Conservation (phyloP, 148 eudicot genomes). For the Drosera capensis region DNA sequence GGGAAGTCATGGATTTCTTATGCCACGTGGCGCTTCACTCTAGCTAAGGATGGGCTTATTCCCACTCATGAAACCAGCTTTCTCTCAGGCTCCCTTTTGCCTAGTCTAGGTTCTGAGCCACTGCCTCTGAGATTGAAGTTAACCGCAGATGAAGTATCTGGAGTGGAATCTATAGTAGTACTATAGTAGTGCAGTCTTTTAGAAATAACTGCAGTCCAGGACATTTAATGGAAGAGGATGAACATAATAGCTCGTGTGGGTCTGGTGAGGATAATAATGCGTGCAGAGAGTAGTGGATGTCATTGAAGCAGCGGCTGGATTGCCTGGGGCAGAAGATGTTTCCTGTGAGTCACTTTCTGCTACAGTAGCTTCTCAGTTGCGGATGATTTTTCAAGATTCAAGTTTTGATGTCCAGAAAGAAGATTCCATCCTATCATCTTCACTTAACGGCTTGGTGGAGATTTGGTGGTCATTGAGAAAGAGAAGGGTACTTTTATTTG, state of each 20-base stretch:
- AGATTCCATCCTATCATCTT: conserved; percentile 21
- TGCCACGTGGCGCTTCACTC: conserved; percentile 92
- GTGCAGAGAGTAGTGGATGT: conserved; percentile 41
- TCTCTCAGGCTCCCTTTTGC: conserved; percentile 38
- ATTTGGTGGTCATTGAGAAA: conserved; percentile 86
- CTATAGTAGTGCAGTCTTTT: conserved; percentile 37
- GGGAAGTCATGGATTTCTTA: conserved; percentile 87
- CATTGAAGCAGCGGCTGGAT: conserved; percentile 76
- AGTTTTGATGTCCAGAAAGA: conserved; percentile 25
- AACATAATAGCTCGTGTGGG: conserved; percentile 13
- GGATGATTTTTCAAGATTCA: conserved; percentile 25
- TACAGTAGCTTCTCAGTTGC: conserved; percentile 56
- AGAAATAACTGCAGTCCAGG: conserved; percentile 14
- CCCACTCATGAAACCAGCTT: conserved; percentile 23
- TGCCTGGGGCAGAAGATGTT: conserved; percentile 59
- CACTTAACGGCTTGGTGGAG: conserved; percentile 43
- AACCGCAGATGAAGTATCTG: conserved; percentile 53
- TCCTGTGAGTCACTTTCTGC: conserved; percentile 43
- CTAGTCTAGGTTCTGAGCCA: conserved; percentile 42
- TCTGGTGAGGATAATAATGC: conserved; percentile 15
- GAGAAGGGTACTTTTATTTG: conserved; percentile 84
- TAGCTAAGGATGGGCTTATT: conserved; percentile 45
- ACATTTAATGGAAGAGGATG: conserved; percentile 17
- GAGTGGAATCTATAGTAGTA: conserved; percentile 35
- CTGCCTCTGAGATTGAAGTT: conserved; percentile 42